Conservation (phyloP, 2,329 filamentous ascomycete species). For the Hypoxylon rubiginosum region DNA sequence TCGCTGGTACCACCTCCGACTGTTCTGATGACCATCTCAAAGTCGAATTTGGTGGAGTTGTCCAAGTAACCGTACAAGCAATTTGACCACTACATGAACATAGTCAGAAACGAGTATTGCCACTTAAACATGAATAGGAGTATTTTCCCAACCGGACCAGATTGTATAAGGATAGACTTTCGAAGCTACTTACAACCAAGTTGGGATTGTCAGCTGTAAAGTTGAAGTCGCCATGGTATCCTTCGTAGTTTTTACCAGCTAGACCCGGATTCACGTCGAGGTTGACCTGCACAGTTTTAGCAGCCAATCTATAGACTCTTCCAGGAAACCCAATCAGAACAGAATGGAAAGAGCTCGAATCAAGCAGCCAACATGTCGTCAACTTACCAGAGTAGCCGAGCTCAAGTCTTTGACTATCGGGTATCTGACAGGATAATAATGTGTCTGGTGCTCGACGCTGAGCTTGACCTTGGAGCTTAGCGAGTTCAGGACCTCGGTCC, state of each 20-base stretch:
- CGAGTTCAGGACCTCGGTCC: conserved; percentile 18
- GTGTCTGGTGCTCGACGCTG: conserved; percentile 26
- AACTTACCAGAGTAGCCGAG: conserved; percentile 33
- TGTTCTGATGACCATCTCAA: conserved; percentile 18
- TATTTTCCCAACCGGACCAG: background rate
- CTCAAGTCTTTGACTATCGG: conserved; percentile 33
- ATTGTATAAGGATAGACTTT: background rate
- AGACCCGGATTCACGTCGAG: conserved; percentile 29
- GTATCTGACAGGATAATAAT: conserved; percentile 30
- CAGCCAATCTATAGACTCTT: too few relatives aligned
- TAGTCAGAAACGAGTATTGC: too few relatives aligned
- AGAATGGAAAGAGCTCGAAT: background rate
- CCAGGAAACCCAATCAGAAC: background rate
- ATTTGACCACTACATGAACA: conserved; percentile 33
- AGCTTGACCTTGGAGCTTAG: conserved; percentile 33
- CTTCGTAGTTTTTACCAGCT: conserved; percentile 10
- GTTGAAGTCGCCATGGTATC: conserved; percentile 28
- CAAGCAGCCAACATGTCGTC: too few relatives aligned
- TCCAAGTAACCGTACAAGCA: conserved; percentile 33
- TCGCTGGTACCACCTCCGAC: conserved; percentile 30
- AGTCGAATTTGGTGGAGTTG: conserved; percentile 36
- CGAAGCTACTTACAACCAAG: conserved; percentile 15
- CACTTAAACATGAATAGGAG: background rate
- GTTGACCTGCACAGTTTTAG: conserved; percentile 24
- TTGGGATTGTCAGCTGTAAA: conserved; percentile 31